Evolutionary conservation across 768 basidiomycete genomes (phyloP).

Genomic region (Lentinus brumalis): DNA sequence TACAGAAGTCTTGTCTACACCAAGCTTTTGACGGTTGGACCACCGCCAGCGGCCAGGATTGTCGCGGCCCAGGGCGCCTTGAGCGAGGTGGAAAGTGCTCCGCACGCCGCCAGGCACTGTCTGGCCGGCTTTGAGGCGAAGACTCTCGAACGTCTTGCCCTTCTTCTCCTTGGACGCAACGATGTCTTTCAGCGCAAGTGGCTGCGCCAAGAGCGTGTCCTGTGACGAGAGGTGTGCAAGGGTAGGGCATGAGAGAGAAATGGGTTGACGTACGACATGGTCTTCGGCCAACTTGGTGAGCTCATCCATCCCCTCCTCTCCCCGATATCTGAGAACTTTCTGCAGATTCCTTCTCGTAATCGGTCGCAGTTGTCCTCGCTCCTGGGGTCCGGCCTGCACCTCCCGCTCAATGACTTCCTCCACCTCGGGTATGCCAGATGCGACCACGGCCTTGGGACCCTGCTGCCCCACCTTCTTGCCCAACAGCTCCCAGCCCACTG

Average conservation of each 20-base stretch:
- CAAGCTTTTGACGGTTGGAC: conserved; percentile 32
- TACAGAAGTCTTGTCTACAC: conserved; percentile 29
- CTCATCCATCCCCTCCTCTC: conserved; percentile 44
- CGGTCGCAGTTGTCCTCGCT: conserved; percentile 51
- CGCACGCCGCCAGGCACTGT: conserved; percentile 59
- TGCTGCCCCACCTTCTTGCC: conserved; percentile 52
- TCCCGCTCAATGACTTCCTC: conserved; percentile 52
- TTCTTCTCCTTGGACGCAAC: conserved; percentile 41
- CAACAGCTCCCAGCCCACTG: conserved; percentile 83
- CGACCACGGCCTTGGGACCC: conserved; percentile 49
- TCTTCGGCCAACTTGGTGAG: conserved; percentile 59
- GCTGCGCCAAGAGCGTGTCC: conserved; percentile 71
- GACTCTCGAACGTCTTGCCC: conserved; percentile 26
- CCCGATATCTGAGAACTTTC: conserved; percentile 68
- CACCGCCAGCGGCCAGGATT: conserved; percentile 20
- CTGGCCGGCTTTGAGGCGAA: conserved; percentile 48
- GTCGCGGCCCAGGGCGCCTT: conserved; percentile 43
- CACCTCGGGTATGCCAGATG: conserved; percentile 49
- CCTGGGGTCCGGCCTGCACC: conserved; percentile 39
- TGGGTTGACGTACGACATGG: conserved; percentile 59
- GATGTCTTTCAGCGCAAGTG: conserved; percentile 50
- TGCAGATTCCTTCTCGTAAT: conserved; percentile 76
- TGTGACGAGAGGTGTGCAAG: conserved; percentile 28
- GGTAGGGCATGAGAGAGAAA: conserved; percentile 1
- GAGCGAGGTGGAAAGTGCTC: conserved; percentile 55